Evolutionary conservation across 2,329 filamentous ascomycete genomes (phyloP), one percentile per base, ranked within the genome.

Genomic region (Metarhizium robertsii): DNA sequence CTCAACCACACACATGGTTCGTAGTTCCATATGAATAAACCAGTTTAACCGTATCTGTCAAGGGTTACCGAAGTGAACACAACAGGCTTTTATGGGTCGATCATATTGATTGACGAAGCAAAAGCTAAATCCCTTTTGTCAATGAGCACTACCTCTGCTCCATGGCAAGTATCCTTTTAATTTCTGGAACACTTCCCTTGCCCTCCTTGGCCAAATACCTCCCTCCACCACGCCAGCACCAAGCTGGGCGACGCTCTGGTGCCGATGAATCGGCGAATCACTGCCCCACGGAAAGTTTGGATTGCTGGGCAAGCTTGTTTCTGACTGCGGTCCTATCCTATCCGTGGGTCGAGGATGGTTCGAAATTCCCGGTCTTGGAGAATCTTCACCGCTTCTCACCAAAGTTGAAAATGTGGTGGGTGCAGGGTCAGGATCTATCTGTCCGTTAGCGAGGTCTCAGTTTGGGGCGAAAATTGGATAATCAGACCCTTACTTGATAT

Each of bases 231-330:
- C 55, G 25, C 64, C 65, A n/a, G 61, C 53, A 34, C 60, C 57
- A 3, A 66, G 60, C n/a, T 60, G 59, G 7, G 62, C 62, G 50
- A 65, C 60, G 53, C 67, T 66, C 34, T 66, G 64, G 52, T 71
- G 68, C 5, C 69, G 68, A 57, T 73, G 69, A 38, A 68, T 55
- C 1, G 69, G 69, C 42, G 65, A 69, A 57, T 66, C 62, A 34
- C 66, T 67, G 11, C 68, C 70, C 70, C 70, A 72, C 2, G 71
- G 70, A 30, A 64, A 71, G 55, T 69, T 67, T 16, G 66, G 62
- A 34, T 68, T 66, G 2, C 61, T 59, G 6, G 69, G 65, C 36
- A 69, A 55, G 8, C 57, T 48, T 38, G 60, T 58, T 20, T 60
- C 57, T 14, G 58, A 25, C 59, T 53, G 25, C 2, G 36, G 7